Percentiles rank a stretch among this genome's conserved stretches.
phyloP scores from a whole-genome alignment of 176 grass and related monocot genomes.

The Aegilops longissima region DNA sequence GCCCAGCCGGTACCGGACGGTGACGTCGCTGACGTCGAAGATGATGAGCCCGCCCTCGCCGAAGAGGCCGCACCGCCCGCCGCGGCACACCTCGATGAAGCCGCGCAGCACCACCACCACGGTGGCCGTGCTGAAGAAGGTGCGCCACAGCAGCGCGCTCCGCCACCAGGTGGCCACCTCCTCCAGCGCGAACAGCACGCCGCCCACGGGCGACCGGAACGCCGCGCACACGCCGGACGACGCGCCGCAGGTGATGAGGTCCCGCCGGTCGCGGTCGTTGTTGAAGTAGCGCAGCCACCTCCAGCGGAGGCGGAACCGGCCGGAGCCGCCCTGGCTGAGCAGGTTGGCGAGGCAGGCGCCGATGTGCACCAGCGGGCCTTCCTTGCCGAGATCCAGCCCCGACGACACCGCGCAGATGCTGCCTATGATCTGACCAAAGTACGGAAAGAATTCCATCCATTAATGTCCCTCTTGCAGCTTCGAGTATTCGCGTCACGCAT shows the following conservation, averaged over 20 bases:
- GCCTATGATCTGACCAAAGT: slow-evolving; percentile 63
- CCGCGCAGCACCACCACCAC: slow-evolving; percentile 95
- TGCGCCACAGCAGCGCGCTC: slow-evolving; percentile 87
- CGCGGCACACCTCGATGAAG: slow-evolving; percentile 90
- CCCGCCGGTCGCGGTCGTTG: slow-evolving; percentile 85
- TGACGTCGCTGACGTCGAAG: slow-evolving; percentile 82
- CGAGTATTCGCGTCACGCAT: no score
- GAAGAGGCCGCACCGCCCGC: slow-evolving; percentile 83
- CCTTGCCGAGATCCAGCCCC: slow-evolving; percentile 87
- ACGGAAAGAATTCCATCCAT: no score
- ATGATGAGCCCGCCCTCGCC: slow-evolving; percentile 86
- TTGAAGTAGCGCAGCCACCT: slow-evolving; percentile 72
- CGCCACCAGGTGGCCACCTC: slow-evolving; percentile 97
- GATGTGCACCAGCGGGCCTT: slow-evolving; percentile 93
- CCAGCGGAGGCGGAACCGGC: slow-evolving; percentile 37
- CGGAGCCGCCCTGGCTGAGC: slow-evolving; percentile 71
- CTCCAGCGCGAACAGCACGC: slow-evolving; percentile 89
- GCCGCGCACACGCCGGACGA: slow-evolving; percentile 87
- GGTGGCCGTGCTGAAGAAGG: slow-evolving; percentile 84
- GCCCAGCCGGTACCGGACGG: slow-evolving; percentile 54
- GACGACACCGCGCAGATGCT: slow-evolving; percentile 90
- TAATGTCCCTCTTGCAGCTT: background rate
- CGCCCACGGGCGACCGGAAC: slow-evolving; percentile 79
- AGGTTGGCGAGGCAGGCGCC: slow-evolving; percentile 79
- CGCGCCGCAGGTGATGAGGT: slow-evolving; percentile 89